phyloP scores from a whole-genome alignment of 2,329 filamentous ascomycete genomes.

The Aspergillus pseudoterreus region DNA sequence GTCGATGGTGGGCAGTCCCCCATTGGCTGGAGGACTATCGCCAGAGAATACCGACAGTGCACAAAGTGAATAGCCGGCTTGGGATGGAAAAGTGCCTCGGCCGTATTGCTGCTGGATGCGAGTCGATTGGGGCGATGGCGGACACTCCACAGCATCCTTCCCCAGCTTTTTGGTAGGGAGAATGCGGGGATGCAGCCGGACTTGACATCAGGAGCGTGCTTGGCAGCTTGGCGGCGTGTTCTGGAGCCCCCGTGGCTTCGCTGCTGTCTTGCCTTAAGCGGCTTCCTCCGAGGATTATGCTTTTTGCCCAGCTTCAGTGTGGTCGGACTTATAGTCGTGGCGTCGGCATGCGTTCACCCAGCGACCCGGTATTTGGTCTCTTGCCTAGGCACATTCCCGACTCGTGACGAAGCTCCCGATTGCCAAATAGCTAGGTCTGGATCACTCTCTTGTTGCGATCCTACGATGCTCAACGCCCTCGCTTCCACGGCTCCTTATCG shows the following conservation, averaged over 20 bases:
- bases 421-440: neutral
- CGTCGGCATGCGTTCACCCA: neutral
- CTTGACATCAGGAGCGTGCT: neutral
- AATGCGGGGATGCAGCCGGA: neutral
- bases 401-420: neutral
- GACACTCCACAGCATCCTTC: slow-evolving; percentile 2
- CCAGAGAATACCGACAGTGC: neutral
- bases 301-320: neutral
- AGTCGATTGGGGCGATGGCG: neutral
- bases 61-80: slow-evolving; percentile 7
- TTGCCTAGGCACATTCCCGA: neutral
- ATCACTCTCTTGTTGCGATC: too few species aligned
- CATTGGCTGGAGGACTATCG: neutral
- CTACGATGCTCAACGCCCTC: neutral
- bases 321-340: neutral
- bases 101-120: neutral
- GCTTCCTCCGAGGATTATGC: neutral
- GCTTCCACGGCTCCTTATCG: neutral
- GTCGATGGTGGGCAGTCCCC: too few species aligned
- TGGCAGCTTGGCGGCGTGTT: neutral
- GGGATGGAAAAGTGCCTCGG: slow-evolving; percentile 9
- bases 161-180: neutral
- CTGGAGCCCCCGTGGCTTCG: neutral
- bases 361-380: neutral
- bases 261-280: neutral